Conservation (phyloP, 306 rosid species). For the Senna siamea region DNA sequence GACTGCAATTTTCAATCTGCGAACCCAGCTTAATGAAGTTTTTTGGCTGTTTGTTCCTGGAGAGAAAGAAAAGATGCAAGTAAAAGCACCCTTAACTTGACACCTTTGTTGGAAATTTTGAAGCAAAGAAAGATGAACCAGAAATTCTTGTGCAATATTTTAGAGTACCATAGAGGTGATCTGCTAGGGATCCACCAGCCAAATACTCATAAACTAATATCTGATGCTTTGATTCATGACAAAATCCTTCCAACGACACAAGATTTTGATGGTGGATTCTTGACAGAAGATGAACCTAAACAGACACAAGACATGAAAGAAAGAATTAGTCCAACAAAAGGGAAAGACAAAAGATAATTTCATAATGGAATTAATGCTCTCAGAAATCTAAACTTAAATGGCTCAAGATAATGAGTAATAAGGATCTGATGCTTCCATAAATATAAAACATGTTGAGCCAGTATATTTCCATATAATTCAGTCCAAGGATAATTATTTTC, state of each 20-base stretch:
- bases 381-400: background rate
- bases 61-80: background rate
- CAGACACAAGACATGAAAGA: constrained; percentile 16
- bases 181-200: constrained; percentile 89
- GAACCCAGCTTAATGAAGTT: constrained; percentile 81
- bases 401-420: background rate
- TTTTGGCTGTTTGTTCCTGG: constrained; percentile 66
- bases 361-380: constrained; percentile 3
- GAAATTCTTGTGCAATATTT: constrained; percentile 4
- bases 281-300: constrained; percentile 78
- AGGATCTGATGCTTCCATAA: background rate
- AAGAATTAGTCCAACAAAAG: constrained; percentile 21
- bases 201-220: constrained; percentile 92
- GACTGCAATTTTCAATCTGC: constrained; percentile 90
- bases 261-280: constrained; percentile 88
- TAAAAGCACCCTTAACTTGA: constrained; percentile 6
- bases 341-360: background rate
- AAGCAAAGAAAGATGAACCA: background rate
- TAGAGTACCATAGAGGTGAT: constrained; percentile 79
- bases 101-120: background rate
- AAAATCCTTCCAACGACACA: constrained; percentile 89
- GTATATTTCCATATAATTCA: background rate
- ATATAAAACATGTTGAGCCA: background rate
- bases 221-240: constrained; percentile 88
- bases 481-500: background rate